phyloP scores from a whole-genome alignment of 73 alveolate genomes.

The Stentor coeruleus region DNA sequence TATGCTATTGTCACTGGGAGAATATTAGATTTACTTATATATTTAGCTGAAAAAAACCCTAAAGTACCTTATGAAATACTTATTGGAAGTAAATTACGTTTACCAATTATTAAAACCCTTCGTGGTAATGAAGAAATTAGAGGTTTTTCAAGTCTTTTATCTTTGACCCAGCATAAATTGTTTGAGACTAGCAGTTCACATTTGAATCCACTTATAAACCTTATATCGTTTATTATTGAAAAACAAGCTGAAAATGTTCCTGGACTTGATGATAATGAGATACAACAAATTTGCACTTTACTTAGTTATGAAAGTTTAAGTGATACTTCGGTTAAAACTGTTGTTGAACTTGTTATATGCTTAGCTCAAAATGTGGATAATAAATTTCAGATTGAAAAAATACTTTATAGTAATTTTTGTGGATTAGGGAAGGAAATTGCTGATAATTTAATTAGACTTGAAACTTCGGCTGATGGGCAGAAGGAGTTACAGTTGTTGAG shows the following conservation, averaged over 20 bases:
- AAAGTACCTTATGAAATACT: background rate
- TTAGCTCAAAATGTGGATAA: background rate
- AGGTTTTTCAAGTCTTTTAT: background rate
- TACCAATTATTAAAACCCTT: background rate
- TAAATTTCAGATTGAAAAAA: background rate
- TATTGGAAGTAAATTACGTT: background rate
- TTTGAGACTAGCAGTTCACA: background rate
- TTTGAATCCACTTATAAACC: background rate
- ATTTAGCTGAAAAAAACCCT: constrained; percentile 16
- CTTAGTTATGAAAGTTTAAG: background rate
- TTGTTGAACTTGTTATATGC: background rate
- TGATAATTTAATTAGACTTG: background rate
- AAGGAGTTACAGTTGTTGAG: background rate
- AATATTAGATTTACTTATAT: background rate
- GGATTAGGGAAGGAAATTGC: background rate
- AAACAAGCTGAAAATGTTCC: background rate
- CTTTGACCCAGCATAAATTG: background rate
- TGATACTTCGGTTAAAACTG: background rate
- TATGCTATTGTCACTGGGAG: constrained; percentile 23
- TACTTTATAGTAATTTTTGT: background rate
- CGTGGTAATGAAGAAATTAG: constrained; percentile 9
- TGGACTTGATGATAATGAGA: background rate
- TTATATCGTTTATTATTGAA: background rate
- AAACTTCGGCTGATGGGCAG: background rate
- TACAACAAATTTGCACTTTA: background rate